phyloP scores from a whole-genome alignment of 257 asterid genomes.

The Handroanthus guayacan region DNA sequence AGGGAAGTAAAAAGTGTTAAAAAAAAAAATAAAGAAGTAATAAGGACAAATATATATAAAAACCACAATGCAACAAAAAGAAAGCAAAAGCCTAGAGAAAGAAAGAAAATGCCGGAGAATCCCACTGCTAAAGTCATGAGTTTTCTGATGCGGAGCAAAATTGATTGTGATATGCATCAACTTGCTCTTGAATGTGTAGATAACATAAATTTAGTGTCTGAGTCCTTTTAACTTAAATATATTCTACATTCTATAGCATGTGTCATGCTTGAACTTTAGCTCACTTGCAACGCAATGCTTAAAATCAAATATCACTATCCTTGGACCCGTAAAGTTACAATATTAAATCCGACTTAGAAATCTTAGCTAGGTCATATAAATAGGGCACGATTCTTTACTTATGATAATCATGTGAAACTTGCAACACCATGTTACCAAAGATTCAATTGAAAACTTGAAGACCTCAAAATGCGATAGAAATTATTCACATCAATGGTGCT shows the following conservation, averaged over 20 bases:
- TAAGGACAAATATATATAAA: neutral
- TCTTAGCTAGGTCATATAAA: neutral
- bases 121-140: neutral
- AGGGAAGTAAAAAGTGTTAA: too few relatives aligned
- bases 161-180: neutral
- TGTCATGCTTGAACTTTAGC: slow-evolving; percentile 9
- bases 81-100: neutral
- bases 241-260: slow-evolving; percentile 4
- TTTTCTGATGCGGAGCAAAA: neutral
- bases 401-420: neutral
- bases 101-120: neutral
- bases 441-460: neutral
- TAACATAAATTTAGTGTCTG: too few relatives aligned
- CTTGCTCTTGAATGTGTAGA: neutral
- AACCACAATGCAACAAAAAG: neutral
- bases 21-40: too few relatives aligned
- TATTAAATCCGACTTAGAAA: neutral
- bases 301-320: neutral
- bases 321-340: neutral
- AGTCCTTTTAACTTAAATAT: neutral
- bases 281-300: neutral
- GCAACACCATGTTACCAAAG: neutral
- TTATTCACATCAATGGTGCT: neutral
- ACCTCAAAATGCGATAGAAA: too few relatives aligned
- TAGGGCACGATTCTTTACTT: neutral